These are phyloP conservation scores for Coffea canephora DNA, from an alignment of 257 asterid genomes.

Conservation along the genomic window DNA sequence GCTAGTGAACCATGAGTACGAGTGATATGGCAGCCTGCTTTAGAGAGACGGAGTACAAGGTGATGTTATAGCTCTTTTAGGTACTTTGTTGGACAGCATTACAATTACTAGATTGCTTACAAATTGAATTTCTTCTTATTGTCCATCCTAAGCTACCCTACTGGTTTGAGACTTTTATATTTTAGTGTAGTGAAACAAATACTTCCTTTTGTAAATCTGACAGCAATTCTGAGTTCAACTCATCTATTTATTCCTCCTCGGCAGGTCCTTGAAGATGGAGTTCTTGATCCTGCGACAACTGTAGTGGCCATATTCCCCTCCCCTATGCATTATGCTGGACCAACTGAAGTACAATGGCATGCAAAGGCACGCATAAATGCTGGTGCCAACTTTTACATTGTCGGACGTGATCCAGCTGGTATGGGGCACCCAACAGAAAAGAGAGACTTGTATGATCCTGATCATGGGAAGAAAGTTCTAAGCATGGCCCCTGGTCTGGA, in stretches of 20 bases:
- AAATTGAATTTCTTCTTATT: background rate
- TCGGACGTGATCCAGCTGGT: conserved; percentile 93
- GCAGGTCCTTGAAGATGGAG: conserved; percentile 86
- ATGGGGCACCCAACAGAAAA: conserved; percentile 86
- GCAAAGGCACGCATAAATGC: conserved; percentile 89
- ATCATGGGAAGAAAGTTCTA: conserved; percentile 83
- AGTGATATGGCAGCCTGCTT: background rate
- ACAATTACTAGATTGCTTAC: background rate
- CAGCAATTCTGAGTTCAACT: background rate
- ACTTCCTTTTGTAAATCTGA: background rate
- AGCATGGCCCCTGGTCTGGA: conserved; percentile 92
- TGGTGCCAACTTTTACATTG: conserved; percentile 86
- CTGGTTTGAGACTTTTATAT: background rate
- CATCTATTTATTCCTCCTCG: background rate
- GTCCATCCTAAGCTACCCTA: background rate
- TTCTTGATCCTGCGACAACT: conserved; percentile 80
- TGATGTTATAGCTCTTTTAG: background rate
- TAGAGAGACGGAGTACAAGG: background rate
- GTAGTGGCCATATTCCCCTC: conserved; percentile 86
- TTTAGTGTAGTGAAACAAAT: background rate
- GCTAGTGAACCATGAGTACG: background rate
- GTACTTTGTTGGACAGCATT: background rate
- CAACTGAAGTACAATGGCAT: conserved; percentile 96
- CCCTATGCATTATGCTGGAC: conserved; percentile 93
- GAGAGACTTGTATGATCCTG: conserved; percentile 83